Conservation (phyloP, 2,329 filamentous ascomycete genomes). For the Penicillium sp. region DNA sequence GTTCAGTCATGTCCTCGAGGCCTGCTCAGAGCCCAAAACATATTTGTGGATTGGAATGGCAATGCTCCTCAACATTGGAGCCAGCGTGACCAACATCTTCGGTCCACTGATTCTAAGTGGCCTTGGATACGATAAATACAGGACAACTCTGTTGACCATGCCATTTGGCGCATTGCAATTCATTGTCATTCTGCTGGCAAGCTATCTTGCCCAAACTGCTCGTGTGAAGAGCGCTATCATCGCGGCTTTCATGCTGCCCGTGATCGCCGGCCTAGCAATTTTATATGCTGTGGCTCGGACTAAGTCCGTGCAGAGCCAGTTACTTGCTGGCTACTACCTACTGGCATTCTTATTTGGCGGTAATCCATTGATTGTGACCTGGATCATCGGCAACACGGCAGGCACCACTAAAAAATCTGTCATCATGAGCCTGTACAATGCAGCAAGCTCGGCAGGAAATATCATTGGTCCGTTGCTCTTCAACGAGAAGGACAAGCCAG, state of each 20-base stretch:
- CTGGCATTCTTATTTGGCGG: constrained; percentile 66
- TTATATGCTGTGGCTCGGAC: constrained; percentile 55
- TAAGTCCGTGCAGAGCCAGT: constrained; percentile 44
- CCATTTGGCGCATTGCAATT: constrained; percentile 65
- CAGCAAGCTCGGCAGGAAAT: constrained; percentile 62
- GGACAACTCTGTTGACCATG: constrained; percentile 63
- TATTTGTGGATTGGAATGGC: constrained; percentile 63
- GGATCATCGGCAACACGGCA: constrained; percentile 68
- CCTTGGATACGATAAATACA: constrained; percentile 60
- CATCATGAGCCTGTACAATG: constrained; percentile 65
- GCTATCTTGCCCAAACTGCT: constrained; percentile 58
- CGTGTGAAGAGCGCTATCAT: constrained; percentile 60
- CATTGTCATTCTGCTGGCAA: constrained; percentile 58
- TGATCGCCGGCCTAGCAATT: constrained; percentile 58
- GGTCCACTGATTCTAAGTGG: constrained; percentile 63
- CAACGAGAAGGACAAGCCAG: constrained; percentile 56
- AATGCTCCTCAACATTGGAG: constrained; percentile 64
- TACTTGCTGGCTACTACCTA: constrained; percentile 64
- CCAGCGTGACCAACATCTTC: constrained; percentile 63
- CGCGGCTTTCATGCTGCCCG: constrained; percentile 55
- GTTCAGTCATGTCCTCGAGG: constrained; percentile 45
- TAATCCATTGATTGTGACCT: constrained; percentile 65
- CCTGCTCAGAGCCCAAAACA: constrained; percentile 48
- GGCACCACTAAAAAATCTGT: constrained; percentile 67
- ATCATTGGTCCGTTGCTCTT: constrained; percentile 68